Percentiles rank a stretch among this genome's conserved stretches.
These are phyloP conservation scores for Lentinula boryana DNA, from an alignment of 768 basidiomycete genomes.

Conservation along the genomic window DNA sequence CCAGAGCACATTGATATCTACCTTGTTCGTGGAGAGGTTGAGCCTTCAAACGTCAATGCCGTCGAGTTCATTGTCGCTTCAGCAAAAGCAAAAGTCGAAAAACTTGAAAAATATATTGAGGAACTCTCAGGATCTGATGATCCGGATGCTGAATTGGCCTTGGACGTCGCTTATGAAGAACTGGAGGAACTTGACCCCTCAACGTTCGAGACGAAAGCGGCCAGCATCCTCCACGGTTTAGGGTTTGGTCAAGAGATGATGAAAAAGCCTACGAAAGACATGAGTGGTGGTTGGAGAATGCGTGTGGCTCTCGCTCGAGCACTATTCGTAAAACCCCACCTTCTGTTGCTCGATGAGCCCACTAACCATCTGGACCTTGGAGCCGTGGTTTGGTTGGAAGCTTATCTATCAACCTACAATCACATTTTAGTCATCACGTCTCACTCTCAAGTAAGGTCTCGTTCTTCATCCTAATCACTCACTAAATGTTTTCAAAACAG, in stretches of 20 bases:
- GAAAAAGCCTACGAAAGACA: constrained; percentile 95
- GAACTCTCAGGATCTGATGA: constrained; percentile 86
- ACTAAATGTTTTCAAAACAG: constrained; percentile 73
- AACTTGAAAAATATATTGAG: constrained; percentile 90
- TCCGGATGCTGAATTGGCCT: constrained; percentile 72
- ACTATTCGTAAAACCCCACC: constrained; percentile 93
- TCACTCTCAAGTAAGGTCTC: constrained; percentile 94
- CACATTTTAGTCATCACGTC: constrained; percentile 97
- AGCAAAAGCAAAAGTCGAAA: constrained; percentile 88
- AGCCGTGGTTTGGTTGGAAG: constrained; percentile 98
- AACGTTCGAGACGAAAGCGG: constrained; percentile 95
- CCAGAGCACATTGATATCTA: constrained; percentile 97
- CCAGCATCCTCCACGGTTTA: constrained; percentile 94
- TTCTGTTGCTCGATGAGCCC: constrained; percentile 89
- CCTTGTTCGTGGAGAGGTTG: constrained; percentile 92
- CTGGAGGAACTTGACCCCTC: constrained; percentile 94
- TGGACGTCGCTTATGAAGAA: constrained; percentile 91
- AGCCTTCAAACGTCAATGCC: constrained; percentile 94
- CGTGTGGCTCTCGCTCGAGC: constrained; percentile 95
- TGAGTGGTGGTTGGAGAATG: constrained; percentile 99
- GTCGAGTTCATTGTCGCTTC: constrained; percentile 94
- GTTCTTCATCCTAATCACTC: constrained; percentile 89
- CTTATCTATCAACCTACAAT: constrained; percentile 96
- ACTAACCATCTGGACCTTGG: constrained; percentile 95
- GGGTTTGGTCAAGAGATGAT: constrained; percentile 91